Base-by-base conservation (phyloP, 352 stramenopile genomes). In the Phytophthora hybrid region DNA sequence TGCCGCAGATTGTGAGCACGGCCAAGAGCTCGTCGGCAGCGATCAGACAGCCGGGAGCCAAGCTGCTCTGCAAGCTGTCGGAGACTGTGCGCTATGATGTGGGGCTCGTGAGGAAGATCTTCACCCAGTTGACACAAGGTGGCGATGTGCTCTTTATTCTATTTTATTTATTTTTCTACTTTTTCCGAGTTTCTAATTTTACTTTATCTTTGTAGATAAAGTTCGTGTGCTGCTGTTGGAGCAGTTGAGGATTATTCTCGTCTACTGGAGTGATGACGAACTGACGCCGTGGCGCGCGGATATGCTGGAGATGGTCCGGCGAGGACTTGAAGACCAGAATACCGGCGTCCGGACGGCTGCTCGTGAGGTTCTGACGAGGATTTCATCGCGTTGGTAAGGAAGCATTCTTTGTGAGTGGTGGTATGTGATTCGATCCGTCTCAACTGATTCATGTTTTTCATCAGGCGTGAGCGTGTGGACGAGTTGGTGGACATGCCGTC, bases 31-130 rank as follows among this genome's bases (percentile, higher is more conserved):
- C 85, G 21, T 89, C 77, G n/a, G 63, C 53, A 0, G 88, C 88
- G 3, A 81, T 91, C 21, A 78, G 88, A 23, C 71, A 81, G 3
- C 88, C 85, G 47, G 84, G 81, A 4, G 69, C 80, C 5, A 77
- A 78, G 44, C 71, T 94, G 4, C 80, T 94, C 52, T 64, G 54
- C 56, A 77, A 81, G 37, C 63, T 93, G n/a, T 86, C 85, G 11
- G 70, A 93, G 69, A 62, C 83, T 21, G 76, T 85, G 39, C 81
- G 84, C 19, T 94, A 90, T 62, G 88, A 94, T 59, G 39, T 94
- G 37, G 59, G 81, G 47, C 47, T 84, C 2, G 47, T 93, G 51
- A 76, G 66, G 34, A 84, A 76, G 63, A 77, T 91, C 6, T 94
- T 81, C 52, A 49, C 71, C 31, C 66, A 78, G 41, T 70, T 65